These are phyloP conservation scores for Pleurostoma richardsiae DNA, from an alignment of 2,329 filamentous ascomycete genomes.

Conservation along the genomic window DNA sequence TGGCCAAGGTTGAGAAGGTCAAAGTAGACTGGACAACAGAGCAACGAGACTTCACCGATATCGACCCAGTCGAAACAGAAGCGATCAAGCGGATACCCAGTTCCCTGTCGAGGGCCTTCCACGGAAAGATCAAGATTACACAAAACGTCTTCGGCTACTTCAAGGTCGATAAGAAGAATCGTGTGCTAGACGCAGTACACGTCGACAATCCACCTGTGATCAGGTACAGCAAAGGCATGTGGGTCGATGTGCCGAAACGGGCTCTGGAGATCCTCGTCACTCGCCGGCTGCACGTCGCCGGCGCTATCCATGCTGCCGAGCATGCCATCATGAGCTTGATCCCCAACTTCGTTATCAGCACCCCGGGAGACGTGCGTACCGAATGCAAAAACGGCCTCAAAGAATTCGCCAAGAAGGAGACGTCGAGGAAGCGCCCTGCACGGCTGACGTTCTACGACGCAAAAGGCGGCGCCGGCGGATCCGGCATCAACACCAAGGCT, in stretches of 20 bases:
- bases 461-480: constrained; percentile 79
- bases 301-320: constrained; percentile 89
- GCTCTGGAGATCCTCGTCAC: constrained; percentile 75
- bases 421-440: constrained; percentile 74
- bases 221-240: constrained; percentile 82
- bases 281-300: constrained; percentile 73
- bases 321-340: constrained; percentile 84
- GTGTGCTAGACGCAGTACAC: constrained; percentile 85
- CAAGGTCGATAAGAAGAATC: constrained; percentile 82
- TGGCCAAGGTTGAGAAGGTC: constrained; percentile 84
- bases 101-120: constrained; percentile 69
- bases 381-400: constrained; percentile 90
- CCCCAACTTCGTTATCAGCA: constrained; percentile 84
- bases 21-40: constrained; percentile 93
- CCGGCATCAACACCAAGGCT: constrained; percentile 84
- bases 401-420: constrained; percentile 71
- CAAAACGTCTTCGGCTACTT: constrained; percentile 95
- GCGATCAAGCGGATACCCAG: constrained; percentile 67
- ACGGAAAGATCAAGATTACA: constrained; percentile 78
- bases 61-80: constrained; percentile 90
- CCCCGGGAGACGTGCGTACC: constrained; percentile 87
- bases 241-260: constrained; percentile 80
- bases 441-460: constrained; percentile 92
- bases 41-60: constrained; percentile 89
- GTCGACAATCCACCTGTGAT: constrained; percentile 92